Evolutionary conservation across 345 rosid genomes (phyloP), one percentile per base, ranked within the genome.

Genomic region (Eucalyptus tenuipes): DNA sequence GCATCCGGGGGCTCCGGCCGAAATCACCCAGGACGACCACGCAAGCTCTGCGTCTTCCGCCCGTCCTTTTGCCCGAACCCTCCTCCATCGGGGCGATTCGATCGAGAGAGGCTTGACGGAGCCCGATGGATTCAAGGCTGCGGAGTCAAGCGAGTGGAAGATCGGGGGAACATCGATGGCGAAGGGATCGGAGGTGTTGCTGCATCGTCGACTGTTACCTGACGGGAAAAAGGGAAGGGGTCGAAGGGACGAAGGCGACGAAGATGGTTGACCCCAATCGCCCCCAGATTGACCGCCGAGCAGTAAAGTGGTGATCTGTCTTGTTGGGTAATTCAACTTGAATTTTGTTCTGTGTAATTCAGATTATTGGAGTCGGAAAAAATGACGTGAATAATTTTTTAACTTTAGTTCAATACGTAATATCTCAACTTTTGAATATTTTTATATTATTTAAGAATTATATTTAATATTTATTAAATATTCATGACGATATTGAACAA

Each of bases 1-100:
- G 99, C 99, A 97, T 97, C 44, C 99, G 96, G 90, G 99, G 99
- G 85, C 99, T 97, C 57, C 99, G 98, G 33, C 99, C 99, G 68
- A 97, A 92, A 87, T 98, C 99, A 44, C 99, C 99, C 66, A 98
- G 92, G 55, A 98, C 99, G 81, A 98, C 99, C 44, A 98, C 94
- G 88, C 99, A 98, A 11, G 98, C 99, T 57, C 99, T 92, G 87
- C 98, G 98, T 88, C 95, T 93, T 89, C 91, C 93, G 87, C 88
- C 92, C 96, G 92, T 93, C 90, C 52, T 87, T 33, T 40, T 88
- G 87, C 55, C 87, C 87, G 24, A 37, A 0, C 47, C 82, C 82
- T 75, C 82, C 82, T 75, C 84, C 47, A 75, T 20, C 47, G 47
- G 45, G 25, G 24, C 42, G 47, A 75, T 75, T 20, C 47, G 84